These are phyloP conservation scores for Zymoseptoria tritici DNA, from an alignment of 2,329 filamentous ascomycete genomes.

Conservation along the genomic window DNA sequence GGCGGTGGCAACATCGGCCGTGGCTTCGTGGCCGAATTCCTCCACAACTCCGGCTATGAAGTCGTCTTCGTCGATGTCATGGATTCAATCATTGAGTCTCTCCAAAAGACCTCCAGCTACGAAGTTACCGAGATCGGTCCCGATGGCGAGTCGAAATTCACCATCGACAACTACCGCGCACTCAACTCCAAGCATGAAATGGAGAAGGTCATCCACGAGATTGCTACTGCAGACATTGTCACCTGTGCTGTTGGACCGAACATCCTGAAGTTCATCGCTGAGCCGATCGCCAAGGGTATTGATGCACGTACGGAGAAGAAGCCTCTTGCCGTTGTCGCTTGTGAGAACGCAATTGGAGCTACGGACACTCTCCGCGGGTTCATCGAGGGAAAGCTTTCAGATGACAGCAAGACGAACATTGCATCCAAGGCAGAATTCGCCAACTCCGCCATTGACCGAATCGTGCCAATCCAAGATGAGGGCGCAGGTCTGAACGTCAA, in stretches of 20 bases:
- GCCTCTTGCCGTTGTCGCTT: constrained; percentile 87
- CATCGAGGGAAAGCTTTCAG: constrained; percentile 64
- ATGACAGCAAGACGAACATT: constrained; percentile 60
- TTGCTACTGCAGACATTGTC: constrained; percentile 78
- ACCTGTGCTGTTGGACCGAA: constrained; percentile 96
- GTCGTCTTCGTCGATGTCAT: constrained; percentile 95
- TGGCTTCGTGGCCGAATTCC: constrained; percentile 80
- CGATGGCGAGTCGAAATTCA: constrained; percentile 71
- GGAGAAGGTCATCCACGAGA: constrained; percentile 73
- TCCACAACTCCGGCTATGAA: constrained; percentile 90
- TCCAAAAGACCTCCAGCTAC: constrained; percentile 72
- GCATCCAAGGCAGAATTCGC: constrained; percentile 75
- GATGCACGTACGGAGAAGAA: constrained; percentile 59
- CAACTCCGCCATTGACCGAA: constrained; percentile 97
- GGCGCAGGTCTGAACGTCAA: constrained; percentile 80
- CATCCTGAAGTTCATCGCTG: constrained; percentile 92
- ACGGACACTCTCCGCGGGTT: constrained; percentile 77
- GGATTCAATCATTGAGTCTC: constrained; percentile 68
- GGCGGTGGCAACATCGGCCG: constrained; percentile 49
- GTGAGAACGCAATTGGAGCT: constrained; percentile 94
- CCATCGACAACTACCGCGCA: constrained; percentile 90
- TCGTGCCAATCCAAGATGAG: constrained; percentile 82
- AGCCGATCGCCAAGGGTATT: constrained; percentile 90
- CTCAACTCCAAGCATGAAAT: constrained; percentile 90
- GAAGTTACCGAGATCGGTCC: constrained; percentile 86